These are phyloP conservation scores for Huntiella abstrusa DNA, from an alignment of 2,329 filamentous ascomycete genomes.

Conservation along the genomic window DNA sequence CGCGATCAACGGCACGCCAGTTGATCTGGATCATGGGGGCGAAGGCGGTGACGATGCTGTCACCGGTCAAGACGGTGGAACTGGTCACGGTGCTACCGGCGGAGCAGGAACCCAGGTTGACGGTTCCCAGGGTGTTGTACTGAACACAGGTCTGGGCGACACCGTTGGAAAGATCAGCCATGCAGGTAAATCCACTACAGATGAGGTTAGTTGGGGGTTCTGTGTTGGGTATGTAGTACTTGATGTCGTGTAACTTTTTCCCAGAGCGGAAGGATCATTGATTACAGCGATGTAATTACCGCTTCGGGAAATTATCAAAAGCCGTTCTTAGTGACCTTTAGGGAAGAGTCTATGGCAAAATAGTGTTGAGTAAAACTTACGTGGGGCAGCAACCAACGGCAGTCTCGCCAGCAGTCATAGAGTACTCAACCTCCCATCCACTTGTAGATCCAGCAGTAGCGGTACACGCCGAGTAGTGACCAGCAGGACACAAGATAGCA, in stretches of 20 bases:
- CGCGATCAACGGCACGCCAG: conserved; percentile 14
- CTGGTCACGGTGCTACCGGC: conserved; percentile 4
- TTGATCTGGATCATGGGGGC: conserved; percentile 19
- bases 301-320: too few species aligned
- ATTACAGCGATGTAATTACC: too few species aligned
- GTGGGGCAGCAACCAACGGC: conserved; percentile 19
- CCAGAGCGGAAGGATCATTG: too few species aligned
- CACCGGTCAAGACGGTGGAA: conserved; percentile 3
- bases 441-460: conserved; percentile 15
- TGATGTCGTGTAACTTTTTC: too few species aligned
- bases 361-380: conserved; percentile 12
- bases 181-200: conserved; percentile 13
- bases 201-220: not conserved
- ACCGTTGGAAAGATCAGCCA: conserved; percentile 14
- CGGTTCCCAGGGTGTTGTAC: conserved; percentile 11
- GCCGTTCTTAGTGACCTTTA: too few species aligned
- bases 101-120: conserved; percentile 11
- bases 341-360: too few species aligned
- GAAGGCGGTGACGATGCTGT: conserved; percentile 5
- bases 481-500: conserved; percentile 17
- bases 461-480: conserved; percentile 18
- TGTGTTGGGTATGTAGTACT: not conserved
- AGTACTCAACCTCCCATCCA: conserved; percentile 16
- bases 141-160: conserved; percentile 11
- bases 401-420: conserved; percentile 16